Percentiles rank a stretch among this genome's conserved stretches.
Evolutionary conservation across 1,284 basidiomycete species (phyloP).

Genomic region (Phenoliferia sp.): DNA sequence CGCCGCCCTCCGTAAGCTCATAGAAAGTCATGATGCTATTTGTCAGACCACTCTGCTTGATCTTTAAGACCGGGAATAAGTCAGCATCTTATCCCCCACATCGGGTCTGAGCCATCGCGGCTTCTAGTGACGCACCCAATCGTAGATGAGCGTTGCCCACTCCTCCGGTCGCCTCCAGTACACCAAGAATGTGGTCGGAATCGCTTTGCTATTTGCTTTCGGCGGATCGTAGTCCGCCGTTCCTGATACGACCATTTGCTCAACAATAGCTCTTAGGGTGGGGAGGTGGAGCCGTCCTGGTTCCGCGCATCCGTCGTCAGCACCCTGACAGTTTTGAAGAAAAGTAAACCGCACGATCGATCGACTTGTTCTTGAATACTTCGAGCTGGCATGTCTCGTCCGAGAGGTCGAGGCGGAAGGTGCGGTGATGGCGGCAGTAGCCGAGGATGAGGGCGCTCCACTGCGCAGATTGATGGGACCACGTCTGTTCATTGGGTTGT

Average conservation of each 20-base stretch:
- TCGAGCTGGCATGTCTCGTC: slow-evolving; percentile 36
- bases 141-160: slow-evolving; percentile 50
- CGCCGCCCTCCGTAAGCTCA: slow-evolving; percentile 50
- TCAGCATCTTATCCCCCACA: too few species aligned
- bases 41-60: slow-evolving; percentile 49
- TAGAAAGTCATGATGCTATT: slow-evolving; percentile 53
- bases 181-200: slow-evolving; percentile 41
- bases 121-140: slow-evolving; percentile 50
- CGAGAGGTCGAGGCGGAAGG: slow-evolving; percentile 45
- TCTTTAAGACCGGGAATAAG: slow-evolving; percentile 32
- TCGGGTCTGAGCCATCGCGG: background rate
- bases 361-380: slow-evolving; percentile 42
- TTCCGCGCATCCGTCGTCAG: background rate
- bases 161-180: slow-evolving; percentile 53
- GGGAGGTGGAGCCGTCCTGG: slow-evolving; percentile 6
- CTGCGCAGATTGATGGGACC: slow-evolving; percentile 46
- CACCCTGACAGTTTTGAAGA: too few species aligned
- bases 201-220: background rate
- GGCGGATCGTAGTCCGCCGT: slow-evolving; percentile 42
- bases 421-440: slow-evolving; percentile 44
- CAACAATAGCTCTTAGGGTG: slow-evolving; percentile 9
- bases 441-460: slow-evolving; percentile 48
- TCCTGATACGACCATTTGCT: slow-evolving; percentile 29
- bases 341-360: slow-evolving; percentile 39
- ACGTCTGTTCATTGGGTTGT: slow-evolving; percentile 50